Evolutionary conservation across 2,329 filamentous ascomycete species (phyloP).

Genomic region (Scedosporium dehoogii): DNA sequence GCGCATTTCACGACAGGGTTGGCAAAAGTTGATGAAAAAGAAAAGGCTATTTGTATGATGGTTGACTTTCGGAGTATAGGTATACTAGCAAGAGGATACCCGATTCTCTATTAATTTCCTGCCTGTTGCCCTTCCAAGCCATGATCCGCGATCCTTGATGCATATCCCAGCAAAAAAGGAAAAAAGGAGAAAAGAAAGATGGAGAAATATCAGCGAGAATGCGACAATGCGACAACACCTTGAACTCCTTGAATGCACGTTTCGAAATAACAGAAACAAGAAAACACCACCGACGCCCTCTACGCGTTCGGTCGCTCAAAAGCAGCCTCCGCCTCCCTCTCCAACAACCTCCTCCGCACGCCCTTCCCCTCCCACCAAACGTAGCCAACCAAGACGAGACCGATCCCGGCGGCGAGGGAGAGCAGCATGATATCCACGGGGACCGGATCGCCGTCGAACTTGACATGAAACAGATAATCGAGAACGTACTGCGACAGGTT

Average conservation of each 20-base stretch:
- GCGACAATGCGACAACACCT: background rate
- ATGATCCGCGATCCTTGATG: background rate
- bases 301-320: background rate
- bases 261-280: background rate
- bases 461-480: slow-evolving; percentile 66
- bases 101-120: slow-evolving; percentile 1
- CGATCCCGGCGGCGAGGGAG: slow-evolving; percentile 50
- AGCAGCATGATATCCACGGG: slow-evolving; percentile 68
- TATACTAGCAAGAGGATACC: background rate
- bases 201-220: background rate
- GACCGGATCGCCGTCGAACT: slow-evolving; percentile 61
- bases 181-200: background rate
- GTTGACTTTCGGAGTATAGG: background rate
- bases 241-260: background rate
- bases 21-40: background rate
- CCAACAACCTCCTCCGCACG: slow-evolving; percentile 19
- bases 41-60: background rate
- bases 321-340: slow-evolving; percentile 10
- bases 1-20: background rate
- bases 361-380: slow-evolving; percentile 38
- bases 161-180: background rate
- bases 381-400: slow-evolving; percentile 54
- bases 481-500: slow-evolving; percentile 78
- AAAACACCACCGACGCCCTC: background rate
- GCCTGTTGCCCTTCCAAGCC: background rate